A percentile compares a stretch with the other conserved stretches of the same genome.
Conservation (phyloP, 2,329 filamentous ascomycete species). For the Chrysosporium queenslandicum region DNA sequence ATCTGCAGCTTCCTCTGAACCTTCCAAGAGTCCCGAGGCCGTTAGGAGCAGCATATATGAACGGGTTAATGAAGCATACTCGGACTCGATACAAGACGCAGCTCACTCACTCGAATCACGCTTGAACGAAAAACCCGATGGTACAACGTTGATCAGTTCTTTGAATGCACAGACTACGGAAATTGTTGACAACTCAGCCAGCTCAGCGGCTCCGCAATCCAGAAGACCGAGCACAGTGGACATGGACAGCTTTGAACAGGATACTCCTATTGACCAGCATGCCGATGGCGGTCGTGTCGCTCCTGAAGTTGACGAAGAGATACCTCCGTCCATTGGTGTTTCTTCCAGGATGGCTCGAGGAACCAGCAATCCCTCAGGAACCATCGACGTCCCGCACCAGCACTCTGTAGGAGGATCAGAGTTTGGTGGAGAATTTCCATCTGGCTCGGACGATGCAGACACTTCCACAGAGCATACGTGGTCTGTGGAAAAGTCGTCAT, state of each 20-base stretch:
- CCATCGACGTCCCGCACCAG: background rate
- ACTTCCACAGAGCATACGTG: background rate
- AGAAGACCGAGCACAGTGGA: no score
- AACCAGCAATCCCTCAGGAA: background rate
- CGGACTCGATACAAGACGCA: background rate
- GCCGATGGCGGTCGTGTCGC: background rate
- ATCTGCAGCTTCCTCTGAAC: background rate
- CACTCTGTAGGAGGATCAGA: background rate
- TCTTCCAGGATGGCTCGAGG: background rate
- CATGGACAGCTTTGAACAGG: background rate
- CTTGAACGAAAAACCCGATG: background rate
- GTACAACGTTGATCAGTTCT: background rate
- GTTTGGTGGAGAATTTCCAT: background rate
- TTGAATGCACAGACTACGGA: background rate
- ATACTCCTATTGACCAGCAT: background rate
- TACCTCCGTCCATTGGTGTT: background rate
- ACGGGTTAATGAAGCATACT: background rate
- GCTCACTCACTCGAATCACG: background rate
- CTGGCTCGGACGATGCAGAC: background rate
- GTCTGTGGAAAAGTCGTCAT: background rate
- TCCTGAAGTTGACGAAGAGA: background rate
- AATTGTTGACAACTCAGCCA: background rate
- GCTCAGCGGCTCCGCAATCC: background rate
- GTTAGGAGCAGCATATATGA: background rate
- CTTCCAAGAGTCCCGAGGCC: background rate